Conservation (phyloP, 73 alveolate genomes). For the Blepharisma japonicum region DNA sequence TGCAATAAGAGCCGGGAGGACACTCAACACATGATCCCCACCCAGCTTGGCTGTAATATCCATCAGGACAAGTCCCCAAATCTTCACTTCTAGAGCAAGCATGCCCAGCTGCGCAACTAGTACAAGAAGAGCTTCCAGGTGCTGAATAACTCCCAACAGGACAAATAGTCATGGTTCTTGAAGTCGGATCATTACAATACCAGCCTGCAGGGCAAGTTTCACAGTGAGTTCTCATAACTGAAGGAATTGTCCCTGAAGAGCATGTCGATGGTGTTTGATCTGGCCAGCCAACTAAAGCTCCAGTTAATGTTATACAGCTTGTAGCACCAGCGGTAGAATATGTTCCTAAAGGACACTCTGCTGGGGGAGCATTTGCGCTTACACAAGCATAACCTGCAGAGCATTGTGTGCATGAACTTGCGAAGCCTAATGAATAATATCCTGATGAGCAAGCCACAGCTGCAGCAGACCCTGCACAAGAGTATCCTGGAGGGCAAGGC, state of each 20-base stretch:
- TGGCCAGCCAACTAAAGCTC: neutral
- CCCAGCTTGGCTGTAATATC: conserved; percentile 35
- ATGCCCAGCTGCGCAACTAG: conserved; percentile 13
- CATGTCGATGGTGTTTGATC: neutral
- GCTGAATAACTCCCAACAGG: conserved; percentile 12
- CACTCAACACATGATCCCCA: conserved; percentile 30
- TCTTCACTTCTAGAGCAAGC: conserved; percentile 31
- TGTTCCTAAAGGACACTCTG: conserved; percentile 13
- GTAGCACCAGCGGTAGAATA: conserved; percentile 15
- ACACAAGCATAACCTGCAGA: conserved; percentile 53
- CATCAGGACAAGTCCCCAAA: conserved; percentile 23
- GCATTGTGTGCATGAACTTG: conserved; percentile 40
- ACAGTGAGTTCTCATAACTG: neutral
- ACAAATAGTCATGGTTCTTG: neutral
- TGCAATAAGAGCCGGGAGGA: conserved; percentile 44
- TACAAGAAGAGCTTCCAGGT: neutral
- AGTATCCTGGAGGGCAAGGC: conserved; percentile 38
- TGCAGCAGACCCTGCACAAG: conserved; percentile 27
- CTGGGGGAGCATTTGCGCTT: conserved; percentile 19
- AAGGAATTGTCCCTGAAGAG: neutral
- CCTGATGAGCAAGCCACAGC: conserved; percentile 50
- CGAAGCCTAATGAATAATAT: conserved; percentile 36
- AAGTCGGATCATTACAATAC: neutral
- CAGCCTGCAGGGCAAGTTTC: conserved; percentile 28
- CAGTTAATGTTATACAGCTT: neutral